Base-by-base conservation (phyloP, 106 monocot genomes). In the Dendrobium chrysotoxum region DNA sequence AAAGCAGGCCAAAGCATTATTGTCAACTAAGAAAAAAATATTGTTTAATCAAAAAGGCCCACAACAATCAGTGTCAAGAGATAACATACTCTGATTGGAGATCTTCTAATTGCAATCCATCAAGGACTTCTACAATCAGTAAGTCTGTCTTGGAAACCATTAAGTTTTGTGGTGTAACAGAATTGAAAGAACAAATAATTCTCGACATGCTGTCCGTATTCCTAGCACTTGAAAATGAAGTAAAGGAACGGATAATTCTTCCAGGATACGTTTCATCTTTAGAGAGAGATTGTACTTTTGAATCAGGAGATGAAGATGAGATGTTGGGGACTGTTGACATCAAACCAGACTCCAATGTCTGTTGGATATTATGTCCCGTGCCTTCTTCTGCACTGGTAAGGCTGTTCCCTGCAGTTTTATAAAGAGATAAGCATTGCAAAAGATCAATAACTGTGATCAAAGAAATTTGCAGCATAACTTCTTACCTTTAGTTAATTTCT, bases 11-110 rank as follows among this genome's bases (percentile, higher is more conserved):
- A 50, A 25, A 76, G 18, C 20, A 76, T 47, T 76, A 76, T 4
- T n/a, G 12, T 8, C 16, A 76, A 47, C 21, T 2, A 25, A 40
- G 30, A 40, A 73, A 28, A 71, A 74, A 70, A 13, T 35, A 35
- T 30, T 70, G 70, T 70, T 40, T 20, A 74, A 40, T 42, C 20
- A 31, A 40, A 74, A 70, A 28, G 2, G 13, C 31, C 70, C 15
- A 28, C 15, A 70, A 70, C n/a, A 31, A 70, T 70, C 5, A 70
- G 70, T 70, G 70, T 35, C 35, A 16, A 70, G 11, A 35, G 4
- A 76, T 53, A 18, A 88, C 95, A 85, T 91, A 99, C 98, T 89
- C 81, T 45, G 88, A 46, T 80, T 65, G 82, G 77, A 98, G 84
- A 72, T 86, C 88, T 77, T 75, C 76, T 21, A 47, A 47, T 40